Evolutionary conservation across 1,139 yeast genomes (phyloP).

Genomic region (Petasospora fabianii): DNA sequence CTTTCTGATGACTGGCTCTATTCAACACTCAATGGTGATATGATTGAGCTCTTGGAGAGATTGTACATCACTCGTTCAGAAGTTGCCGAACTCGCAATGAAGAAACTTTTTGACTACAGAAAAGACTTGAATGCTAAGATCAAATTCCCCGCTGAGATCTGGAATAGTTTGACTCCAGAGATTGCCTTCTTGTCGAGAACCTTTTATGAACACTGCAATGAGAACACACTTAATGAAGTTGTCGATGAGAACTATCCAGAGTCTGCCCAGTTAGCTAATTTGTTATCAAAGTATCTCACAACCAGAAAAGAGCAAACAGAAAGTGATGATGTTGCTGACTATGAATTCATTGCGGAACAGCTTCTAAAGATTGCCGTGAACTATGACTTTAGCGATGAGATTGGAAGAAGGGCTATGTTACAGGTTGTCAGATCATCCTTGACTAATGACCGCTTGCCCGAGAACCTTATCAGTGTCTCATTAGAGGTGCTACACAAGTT

Average conservation of each 20-base stretch:
- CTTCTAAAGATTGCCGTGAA: slow-evolving; percentile 61
- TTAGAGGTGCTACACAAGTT: slow-evolving; percentile 65
- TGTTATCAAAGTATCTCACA: slow-evolving; percentile 49
- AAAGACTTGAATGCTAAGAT: slow-evolving; percentile 59
- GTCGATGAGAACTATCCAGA: slow-evolving; percentile 80
- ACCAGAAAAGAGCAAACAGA: slow-evolving; percentile 39
- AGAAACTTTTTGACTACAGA: slow-evolving; percentile 56
- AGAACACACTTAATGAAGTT: slow-evolving; percentile 47
- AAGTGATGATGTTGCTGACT: slow-evolving; percentile 47
- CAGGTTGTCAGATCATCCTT: slow-evolving; percentile 64
- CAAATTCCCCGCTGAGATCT: slow-evolving; percentile 54
- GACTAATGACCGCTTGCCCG: slow-evolving; percentile 51
- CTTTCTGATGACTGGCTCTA: slow-evolving; percentile 72
- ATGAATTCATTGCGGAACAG: slow-evolving; percentile 76
- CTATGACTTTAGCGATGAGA: slow-evolving; percentile 87
- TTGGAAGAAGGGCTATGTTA: slow-evolving; percentile 81
- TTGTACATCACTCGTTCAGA: slow-evolving; percentile 64
- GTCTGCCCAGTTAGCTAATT: slow-evolving; percentile 64
- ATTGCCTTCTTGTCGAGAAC: slow-evolving; percentile 68
- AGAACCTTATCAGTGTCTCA: slow-evolving; percentile 51
- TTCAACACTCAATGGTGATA: slow-evolving; percentile 62
- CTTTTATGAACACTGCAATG: slow-evolving; percentile 61
- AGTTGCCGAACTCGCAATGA: slow-evolving; percentile 65
- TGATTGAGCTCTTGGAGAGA: slow-evolving; percentile 66
- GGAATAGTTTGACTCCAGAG: slow-evolving; percentile 73